phyloP scores from a whole-genome alignment of 2,329 filamentous ascomycete species.

The Ophiostoma novo-ulmi region DNA sequence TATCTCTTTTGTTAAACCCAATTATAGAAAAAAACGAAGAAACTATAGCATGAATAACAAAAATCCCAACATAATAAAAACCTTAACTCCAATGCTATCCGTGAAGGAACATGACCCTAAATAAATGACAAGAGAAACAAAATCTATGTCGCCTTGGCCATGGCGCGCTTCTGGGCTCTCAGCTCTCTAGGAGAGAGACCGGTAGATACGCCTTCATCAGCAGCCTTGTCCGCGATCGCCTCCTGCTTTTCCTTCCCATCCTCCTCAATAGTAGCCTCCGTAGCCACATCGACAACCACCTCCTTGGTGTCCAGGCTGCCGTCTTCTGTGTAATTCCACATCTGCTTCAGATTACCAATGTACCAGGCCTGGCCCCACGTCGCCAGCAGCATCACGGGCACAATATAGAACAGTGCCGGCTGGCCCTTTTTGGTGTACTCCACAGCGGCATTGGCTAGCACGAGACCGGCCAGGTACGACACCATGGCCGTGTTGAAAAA shows the following conservation, averaged over 20 bases:
- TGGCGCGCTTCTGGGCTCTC: background rate
- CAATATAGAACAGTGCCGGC: conserved; percentile 85
- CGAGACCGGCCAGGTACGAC: conserved; percentile 75
- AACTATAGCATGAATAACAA: background rate
- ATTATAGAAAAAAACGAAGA: background rate
- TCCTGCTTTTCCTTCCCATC: conserved; percentile 31
- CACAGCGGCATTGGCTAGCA: conserved; percentile 70
- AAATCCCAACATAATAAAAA: background rate
- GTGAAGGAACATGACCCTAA: background rate
- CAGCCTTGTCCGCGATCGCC: conserved; percentile 15
- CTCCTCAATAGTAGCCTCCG: conserved; percentile 37
- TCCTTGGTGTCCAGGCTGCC: conserved; percentile 52
- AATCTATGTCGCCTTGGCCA: background rate
- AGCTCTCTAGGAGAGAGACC: background rate
- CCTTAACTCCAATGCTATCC: background rate
- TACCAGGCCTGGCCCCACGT: conserved; percentile 68
- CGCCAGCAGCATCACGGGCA: conserved; percentile 72
- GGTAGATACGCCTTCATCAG: background rate
- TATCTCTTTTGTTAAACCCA: background rate
- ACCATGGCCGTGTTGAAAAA: conserved; percentile 76
- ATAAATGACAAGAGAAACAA: background rate
- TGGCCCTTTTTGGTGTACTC: conserved; percentile 75
- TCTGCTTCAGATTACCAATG: conserved; percentile 63
- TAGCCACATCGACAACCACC: conserved; percentile 52
- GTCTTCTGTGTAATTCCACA: conserved; percentile 81